Evolutionary conservation across 768 basidiomycete genomes (phyloP).

Genomic region (Leccinum variicolor): DNA sequence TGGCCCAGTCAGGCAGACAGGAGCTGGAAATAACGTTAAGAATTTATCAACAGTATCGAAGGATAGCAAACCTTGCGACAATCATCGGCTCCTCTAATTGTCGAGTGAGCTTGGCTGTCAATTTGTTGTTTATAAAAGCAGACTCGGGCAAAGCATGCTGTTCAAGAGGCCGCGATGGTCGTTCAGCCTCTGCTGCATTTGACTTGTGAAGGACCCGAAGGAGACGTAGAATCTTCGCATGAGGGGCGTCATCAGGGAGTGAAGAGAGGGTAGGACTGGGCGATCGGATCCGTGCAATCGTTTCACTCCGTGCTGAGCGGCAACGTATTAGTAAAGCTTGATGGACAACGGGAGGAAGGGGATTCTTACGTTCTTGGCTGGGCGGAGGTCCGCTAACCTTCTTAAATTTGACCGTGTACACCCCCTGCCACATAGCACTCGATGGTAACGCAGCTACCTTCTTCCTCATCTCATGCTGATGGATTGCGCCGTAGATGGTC

Average conservation of each 20-base stretch:
- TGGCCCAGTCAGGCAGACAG: slow-evolving; percentile 95
- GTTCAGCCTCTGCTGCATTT: slow-evolving; percentile 70
- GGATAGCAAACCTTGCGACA: slow-evolving; percentile 75
- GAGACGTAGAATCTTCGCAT: slow-evolving; percentile 87
- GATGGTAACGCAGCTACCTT: slow-evolving; percentile 59
- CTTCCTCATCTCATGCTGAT: slow-evolving; percentile 84
- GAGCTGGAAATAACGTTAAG: slow-evolving; percentile 48
- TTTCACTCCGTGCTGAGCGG: slow-evolving; percentile 31
- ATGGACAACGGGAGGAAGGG: not conserved
- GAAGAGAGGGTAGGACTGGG: slow-evolving; percentile 70
- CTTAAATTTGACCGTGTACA: slow-evolving; percentile 91
- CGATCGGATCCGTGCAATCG: slow-evolving; percentile 53
- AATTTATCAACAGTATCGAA: not conserved
- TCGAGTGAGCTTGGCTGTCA: slow-evolving; percentile 95
- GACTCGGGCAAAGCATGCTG: slow-evolving; percentile 69
- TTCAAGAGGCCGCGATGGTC: slow-evolving; percentile 44
- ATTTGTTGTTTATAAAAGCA: slow-evolving; percentile 94
- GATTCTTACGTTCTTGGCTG: slow-evolving; percentile 52
- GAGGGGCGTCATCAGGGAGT: slow-evolving; percentile 77
- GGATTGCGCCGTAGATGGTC: slow-evolving; percentile 95
- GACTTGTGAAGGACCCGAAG: slow-evolving; percentile 84
- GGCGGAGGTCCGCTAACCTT: slow-evolving; percentile 84
- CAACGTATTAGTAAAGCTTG: slow-evolving; percentile 16
- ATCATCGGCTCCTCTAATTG: slow-evolving; percentile 99
- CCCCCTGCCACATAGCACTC: slow-evolving; percentile 82